Evolutionary conservation across 805 yeast species (phyloP), one percentile per base, ranked within the genome.

Genomic region (Wickerhamiella spandovensis): DNA sequence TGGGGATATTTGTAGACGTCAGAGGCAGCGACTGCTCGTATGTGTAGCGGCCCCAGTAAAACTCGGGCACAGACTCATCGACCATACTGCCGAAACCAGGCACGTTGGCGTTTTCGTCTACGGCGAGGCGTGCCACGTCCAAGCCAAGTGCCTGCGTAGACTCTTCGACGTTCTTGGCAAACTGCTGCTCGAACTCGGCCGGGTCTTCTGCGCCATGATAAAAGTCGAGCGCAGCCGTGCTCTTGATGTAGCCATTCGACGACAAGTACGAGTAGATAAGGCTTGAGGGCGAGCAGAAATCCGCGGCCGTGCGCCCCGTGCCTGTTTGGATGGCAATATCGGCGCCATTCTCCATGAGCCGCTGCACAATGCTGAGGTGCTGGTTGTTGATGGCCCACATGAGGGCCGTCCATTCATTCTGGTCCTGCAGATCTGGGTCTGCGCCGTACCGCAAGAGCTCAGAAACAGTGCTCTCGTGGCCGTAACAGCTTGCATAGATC

Each of bases 381-480:
- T 78, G 75, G 56, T 81, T 71, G 56, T 79, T 75, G 2, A 85
- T 77, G 0, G 94, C 89, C 95, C 95, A 86, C 92, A 84, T 85
- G 44, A 84, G 64, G 10, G 95, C 65, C 5, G 74, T 65, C 73
- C 73, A 71, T 46, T 64, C 66, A 49, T 61, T 61, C 41, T 61
- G 60, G 56, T 70, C 74, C 48, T 61, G 66, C 20, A 50, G 49
- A 47, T 70, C 63, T 2, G 66, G 63, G 17, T 61, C 51, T 1
- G 74, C 74, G 6, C 66, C 68, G 24, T 51, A 58, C 12, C 62
- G 56, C 37, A 71, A 56, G 44, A 70, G 60, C 48, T 59, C 65
- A 17, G 56, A 48, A 5, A 68, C 73, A 2, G 61, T 60, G 12
- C 54, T 58, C 47, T 60, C 66, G 51, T 67, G 66, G 28, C 74